Evolutionary conservation across 1,284 basidiomycete genomes (phyloP).

Genomic region (Microbotryum saponariae): DNA sequence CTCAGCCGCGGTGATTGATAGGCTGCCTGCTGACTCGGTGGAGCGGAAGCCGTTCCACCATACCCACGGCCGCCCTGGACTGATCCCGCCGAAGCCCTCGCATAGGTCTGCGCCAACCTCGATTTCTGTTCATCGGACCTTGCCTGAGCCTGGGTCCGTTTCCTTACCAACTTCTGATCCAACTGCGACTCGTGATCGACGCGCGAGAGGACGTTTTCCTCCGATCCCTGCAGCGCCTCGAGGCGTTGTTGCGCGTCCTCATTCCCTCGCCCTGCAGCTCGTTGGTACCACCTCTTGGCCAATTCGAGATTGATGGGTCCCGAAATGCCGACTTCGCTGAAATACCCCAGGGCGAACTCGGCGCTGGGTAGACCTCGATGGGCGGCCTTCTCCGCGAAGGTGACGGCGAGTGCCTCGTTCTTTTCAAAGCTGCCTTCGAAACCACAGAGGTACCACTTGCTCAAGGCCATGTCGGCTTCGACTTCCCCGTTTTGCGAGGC

Average conservation of each 20-base stretch:
- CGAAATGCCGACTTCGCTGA: conserved; percentile 58
- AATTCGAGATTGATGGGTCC: conserved; percentile 56
- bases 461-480: conserved; percentile 74
- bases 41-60: too few relatives aligned
- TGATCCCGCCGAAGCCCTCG: background rate
- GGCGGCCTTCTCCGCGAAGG: conserved; percentile 87
- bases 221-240: conserved; percentile 55
- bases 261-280: conserved; percentile 69
- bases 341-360: conserved; percentile 93
- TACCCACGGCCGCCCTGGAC: too few relatives aligned
- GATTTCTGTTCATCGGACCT: conserved; percentile 44
- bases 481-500: conserved; percentile 77
- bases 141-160: conserved; percentile 69
- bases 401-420: conserved; percentile 76
- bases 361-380: conserved; percentile 68
- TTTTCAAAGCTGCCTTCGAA: conserved; percentile 73
- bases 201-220: conserved; percentile 58
- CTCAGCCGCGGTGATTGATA: background rate
- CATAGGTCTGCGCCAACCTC: conserved; percentile 7
- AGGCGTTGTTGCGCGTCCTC: conserved; percentile 70
- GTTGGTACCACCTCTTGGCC: conserved; percentile 59
- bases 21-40: too few relatives aligned
- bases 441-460: conserved; percentile 52
- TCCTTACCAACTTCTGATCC: conserved; percentile 69
- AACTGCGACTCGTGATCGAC: conserved; percentile 72